A percentile compares a stretch with the other conserved stretches of the same genome.
Conservation (phyloP, 176 grass and related monocot species). For the Aegilops tauschii region DNA sequence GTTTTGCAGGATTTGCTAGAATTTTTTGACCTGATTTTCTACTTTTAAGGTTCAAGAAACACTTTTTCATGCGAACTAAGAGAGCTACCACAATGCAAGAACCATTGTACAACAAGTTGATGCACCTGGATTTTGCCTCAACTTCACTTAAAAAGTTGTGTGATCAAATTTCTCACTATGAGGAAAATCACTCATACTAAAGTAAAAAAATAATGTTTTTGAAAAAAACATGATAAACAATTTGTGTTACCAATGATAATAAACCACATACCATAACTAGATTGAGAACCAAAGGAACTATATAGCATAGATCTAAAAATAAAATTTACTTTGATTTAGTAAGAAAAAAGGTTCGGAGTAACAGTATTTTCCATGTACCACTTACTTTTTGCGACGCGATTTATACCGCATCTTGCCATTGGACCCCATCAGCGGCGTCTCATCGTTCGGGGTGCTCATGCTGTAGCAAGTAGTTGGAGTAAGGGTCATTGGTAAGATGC, state of each 20-base stretch:
- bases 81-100: not conserved
- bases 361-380: not conserved
- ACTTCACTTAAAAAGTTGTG: not conserved
- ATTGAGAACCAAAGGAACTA: not conserved
- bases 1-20: not conserved
- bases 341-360: not conserved
- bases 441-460: not conserved
- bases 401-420: not conserved
- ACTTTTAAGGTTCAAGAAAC: not conserved
- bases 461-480: not conserved
- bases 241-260: not conserved
- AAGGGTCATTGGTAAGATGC: not conserved
- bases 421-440: not conserved
- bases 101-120: not conserved
- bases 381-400: constrained; percentile 6
- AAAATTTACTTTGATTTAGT: not conserved
- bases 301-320: not conserved
- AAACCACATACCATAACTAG: not conserved
- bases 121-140: not conserved
- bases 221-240: not conserved
- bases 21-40: not conserved
- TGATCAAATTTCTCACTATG: not conserved
- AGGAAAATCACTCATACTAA: not conserved
- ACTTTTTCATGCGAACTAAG: not conserved
- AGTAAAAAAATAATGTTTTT: not conserved